A percentile compares a stretch with the other conserved stretches of the same genome.
phyloP scores from a whole-genome alignment of 306 rosid species.

The Chamaecrista fasciculata region DNA sequence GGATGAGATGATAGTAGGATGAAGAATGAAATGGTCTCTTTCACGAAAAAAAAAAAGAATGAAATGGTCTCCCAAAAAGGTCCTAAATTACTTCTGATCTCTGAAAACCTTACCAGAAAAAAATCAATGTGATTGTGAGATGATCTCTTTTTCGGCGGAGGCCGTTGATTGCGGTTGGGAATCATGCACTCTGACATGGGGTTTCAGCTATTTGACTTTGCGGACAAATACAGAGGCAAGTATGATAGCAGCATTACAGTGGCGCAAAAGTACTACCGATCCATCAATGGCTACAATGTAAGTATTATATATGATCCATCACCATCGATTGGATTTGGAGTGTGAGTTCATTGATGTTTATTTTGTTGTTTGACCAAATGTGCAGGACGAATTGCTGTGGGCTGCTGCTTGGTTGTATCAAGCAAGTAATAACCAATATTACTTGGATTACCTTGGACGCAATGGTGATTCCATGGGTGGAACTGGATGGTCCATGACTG shows the following conservation, averaged over 20 bases:
- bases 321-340: neutral
- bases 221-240: constrained; percentile 91
- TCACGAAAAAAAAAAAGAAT: too few relatives aligned
- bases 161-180: constrained; percentile 99
- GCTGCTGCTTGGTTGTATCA: constrained; percentile 98
- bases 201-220: constrained; percentile 83
- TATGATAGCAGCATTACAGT: constrained; percentile 83
- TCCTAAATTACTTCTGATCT: too few relatives aligned
- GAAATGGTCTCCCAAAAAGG: too few relatives aligned
- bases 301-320: constrained; percentile 7
- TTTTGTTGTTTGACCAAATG: neutral
- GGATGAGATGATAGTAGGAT: too few relatives aligned
- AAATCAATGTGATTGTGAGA: too few relatives aligned
- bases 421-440: constrained; percentile 70
- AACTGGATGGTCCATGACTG: constrained; percentile 91
- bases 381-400: constrained; percentile 92
- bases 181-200: constrained; percentile 64
- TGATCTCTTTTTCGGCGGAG: constrained; percentile 49
- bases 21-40: too few relatives aligned
- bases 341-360: neutral
- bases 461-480: constrained; percentile 90
- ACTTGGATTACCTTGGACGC: constrained; percentile 76
- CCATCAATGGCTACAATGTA: constrained; percentile 90
- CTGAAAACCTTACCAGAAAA: too few relatives aligned
- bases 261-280: constrained; percentile 83